Evolutionary conservation across 2,329 filamentous ascomycete genomes (phyloP), one percentile per base, ranked within the genome.

Genomic region (Orbilia javanica): DNA sequence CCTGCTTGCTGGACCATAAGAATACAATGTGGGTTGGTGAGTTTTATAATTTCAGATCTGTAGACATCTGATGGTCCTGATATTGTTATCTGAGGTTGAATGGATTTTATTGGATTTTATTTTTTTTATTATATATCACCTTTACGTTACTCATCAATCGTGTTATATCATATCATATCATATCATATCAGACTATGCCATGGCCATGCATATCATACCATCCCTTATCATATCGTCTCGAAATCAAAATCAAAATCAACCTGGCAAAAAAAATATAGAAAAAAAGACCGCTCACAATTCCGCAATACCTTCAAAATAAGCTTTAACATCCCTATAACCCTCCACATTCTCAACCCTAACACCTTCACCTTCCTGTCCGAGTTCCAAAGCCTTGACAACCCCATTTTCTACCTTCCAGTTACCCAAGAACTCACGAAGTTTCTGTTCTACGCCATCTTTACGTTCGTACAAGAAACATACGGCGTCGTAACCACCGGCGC

Each of bases 401-500:
- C 88, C 88, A 52, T 87, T 88, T 80, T 87, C 88, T 57, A 87
- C 85, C 80, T 83, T 81, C 76, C 86, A 77, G 8, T 82, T 81
- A 2, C 82, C 83, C 74, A 97, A 84, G 50, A 93, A 90, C 50
- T 79, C 88, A 87, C 22, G 98, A 84, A 11, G 86, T 85, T 22
- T 83, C 82, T 69, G 36, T 39, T 91, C 85, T 0, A 93, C 92
- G 60, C 87, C 88, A 39, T 86, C 87, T 66, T 92, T 90, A 81
- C 97, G 93, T 81, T 88, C 88, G 80, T 97, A 89, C 75, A 99
- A 84, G 77, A 99, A 84, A 0, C 91, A 92, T 69, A 97, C 88
- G 0, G 96, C 96, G 86, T 99, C 96, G 82, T 92, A 97, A 0
- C 96, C 96, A 8, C 96, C 96, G 0, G 96, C 96, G 0, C 96